A percentile compares a stretch with the other conserved stretches of the same genome.
Conservation (phyloP, 768 basidiomycete species). For the Hygrophorus pudorinus region DNA sequence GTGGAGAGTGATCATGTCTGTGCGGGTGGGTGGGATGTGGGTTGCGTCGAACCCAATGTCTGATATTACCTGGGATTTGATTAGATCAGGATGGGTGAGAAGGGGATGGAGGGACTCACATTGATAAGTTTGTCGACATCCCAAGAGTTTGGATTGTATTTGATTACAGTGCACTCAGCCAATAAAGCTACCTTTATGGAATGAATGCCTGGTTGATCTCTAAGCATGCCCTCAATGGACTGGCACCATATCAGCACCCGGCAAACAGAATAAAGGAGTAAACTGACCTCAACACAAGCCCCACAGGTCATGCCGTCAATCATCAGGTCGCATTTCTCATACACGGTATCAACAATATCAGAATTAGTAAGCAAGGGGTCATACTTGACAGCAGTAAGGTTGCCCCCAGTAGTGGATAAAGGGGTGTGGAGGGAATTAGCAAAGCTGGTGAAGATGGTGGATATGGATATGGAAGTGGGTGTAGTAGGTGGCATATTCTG, state of each 20-base stretch:
- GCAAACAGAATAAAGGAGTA: too few species aligned
- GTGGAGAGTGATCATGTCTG: constrained; percentile 63
- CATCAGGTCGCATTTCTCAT: constrained; percentile 67
- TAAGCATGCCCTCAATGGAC: constrained; percentile 81
- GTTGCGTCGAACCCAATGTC: constrained; percentile 91
- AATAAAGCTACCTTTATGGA: constrained; percentile 94
- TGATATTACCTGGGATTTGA: constrained; percentile 62
- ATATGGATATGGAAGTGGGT: too few species aligned
- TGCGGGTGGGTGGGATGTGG: constrained; percentile 51
- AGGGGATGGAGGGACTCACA: constrained; percentile 30
- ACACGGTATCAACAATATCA: constrained; percentile 11
- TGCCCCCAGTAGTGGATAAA: neutral
- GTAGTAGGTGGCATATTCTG: too few species aligned
- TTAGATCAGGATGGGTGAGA: constrained; percentile 4
- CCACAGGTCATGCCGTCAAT: constrained; percentile 91
- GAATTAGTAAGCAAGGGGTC: constrained; percentile 2
- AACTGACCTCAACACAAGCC: constrained; percentile 73
- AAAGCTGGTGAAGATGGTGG: too few species aligned
- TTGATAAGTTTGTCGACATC: constrained; percentile 65
- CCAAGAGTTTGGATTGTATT: constrained; percentile 84
- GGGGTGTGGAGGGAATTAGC: too few species aligned
- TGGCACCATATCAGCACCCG: too few species aligned
- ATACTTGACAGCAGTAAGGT: constrained; percentile 1
- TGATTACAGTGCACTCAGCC: constrained; percentile 85
- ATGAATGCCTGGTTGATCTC: constrained; percentile 75